Conservation (phyloP, 257 asterid genomes). For the Nicotiana paniculata region DNA sequence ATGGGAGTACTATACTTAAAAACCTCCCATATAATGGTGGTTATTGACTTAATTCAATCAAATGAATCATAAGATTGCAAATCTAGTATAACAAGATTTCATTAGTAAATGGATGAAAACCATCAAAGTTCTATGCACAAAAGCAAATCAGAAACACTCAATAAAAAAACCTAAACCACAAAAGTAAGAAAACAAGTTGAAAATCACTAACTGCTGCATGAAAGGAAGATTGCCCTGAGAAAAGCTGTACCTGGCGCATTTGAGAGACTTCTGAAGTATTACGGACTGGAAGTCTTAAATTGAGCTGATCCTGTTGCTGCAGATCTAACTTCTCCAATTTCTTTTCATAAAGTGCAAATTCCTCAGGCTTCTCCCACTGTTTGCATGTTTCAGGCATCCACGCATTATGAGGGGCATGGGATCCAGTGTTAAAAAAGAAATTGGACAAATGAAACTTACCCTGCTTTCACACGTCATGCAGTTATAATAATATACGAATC, state of each 20-base stretch:
- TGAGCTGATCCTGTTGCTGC: conserved; percentile 28
- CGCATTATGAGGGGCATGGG: background rate
- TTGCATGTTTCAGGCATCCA: conserved; percentile 13
- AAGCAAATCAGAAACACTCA: background rate
- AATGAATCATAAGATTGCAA: background rate
- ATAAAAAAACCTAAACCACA: background rate
- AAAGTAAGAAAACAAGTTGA: background rate
- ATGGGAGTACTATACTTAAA: background rate
- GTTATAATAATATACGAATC: conserved; percentile 65
- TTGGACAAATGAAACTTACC: conserved; percentile 24
- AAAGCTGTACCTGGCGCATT: conserved; percentile 13
- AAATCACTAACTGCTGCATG: conserved; percentile 22
- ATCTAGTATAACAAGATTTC: background rate
- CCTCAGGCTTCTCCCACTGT: conserved; percentile 93
- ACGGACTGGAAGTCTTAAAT: conserved; percentile 22
- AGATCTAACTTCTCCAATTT: conserved; percentile 44
- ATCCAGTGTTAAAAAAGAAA: background rate
- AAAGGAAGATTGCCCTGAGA: background rate
- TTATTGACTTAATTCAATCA: background rate
- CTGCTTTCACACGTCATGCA: conserved; percentile 84
- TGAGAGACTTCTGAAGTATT: conserved; percentile 33
- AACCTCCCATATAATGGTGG: background rate
- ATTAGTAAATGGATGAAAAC: background rate
- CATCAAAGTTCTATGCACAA: background rate
- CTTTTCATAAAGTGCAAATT: conserved; percentile 50